These are phyloP conservation scores for Danielia oregonensis DNA, from an alignment of 805 yeast genomes.

Conservation along the genomic window DNA sequence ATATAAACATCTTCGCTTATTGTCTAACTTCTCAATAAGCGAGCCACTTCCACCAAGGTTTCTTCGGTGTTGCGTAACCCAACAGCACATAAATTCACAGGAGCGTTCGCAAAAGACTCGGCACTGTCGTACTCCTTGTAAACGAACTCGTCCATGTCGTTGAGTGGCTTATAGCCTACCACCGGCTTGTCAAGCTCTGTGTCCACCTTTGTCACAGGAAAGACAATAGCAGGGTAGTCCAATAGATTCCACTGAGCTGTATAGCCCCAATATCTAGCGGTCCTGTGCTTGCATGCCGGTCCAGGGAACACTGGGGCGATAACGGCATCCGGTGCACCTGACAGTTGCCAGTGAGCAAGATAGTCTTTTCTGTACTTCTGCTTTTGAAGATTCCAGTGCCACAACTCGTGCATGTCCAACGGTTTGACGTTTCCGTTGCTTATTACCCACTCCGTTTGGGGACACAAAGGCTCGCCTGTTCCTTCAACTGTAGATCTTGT, in stretches of 20 bases:
- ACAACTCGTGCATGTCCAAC: slow-evolving; percentile 10
- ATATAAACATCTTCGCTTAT: too few relatives aligned
- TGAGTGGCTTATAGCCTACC: slow-evolving; percentile 14
- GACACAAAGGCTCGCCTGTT: slow-evolving; percentile 13
- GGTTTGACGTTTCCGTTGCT: slow-evolving; percentile 8
- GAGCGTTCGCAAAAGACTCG: slow-evolving; percentile 9
- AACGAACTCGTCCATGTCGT: slow-evolving; percentile 9
- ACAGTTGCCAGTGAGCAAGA: slow-evolving; percentile 11
- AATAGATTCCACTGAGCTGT: slow-evolving; percentile 18
- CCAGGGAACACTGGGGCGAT: slow-evolving; percentile 18
- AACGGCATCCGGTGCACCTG: slow-evolving; percentile 11
- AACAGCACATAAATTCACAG: slow-evolving; percentile 16
- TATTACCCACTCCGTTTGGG: slow-evolving; percentile 14
- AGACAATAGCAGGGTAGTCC: slow-evolving; percentile 17
- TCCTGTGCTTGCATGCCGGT: slow-evolving; percentile 15
- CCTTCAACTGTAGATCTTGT: slow-evolving; percentile 7
- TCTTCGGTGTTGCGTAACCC: slow-evolving; percentile 19
- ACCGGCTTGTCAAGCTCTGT: slow-evolving; percentile 10
- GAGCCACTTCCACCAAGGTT: slow-evolving; percentile 14
- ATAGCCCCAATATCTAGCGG: slow-evolving; percentile 21
- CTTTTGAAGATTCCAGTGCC: slow-evolving; percentile 16
- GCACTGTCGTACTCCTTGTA: slow-evolving; percentile 8
- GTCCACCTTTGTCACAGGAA: slow-evolving; percentile 16
- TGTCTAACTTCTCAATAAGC: background rate
- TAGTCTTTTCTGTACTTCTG: slow-evolving; percentile 16